Percentiles rank a stretch among this genome's conserved stretches.
Conservation (phyloP, 2,329 filamentous ascomycete genomes). For the Cylindrodendrum hubeiense region DNA sequence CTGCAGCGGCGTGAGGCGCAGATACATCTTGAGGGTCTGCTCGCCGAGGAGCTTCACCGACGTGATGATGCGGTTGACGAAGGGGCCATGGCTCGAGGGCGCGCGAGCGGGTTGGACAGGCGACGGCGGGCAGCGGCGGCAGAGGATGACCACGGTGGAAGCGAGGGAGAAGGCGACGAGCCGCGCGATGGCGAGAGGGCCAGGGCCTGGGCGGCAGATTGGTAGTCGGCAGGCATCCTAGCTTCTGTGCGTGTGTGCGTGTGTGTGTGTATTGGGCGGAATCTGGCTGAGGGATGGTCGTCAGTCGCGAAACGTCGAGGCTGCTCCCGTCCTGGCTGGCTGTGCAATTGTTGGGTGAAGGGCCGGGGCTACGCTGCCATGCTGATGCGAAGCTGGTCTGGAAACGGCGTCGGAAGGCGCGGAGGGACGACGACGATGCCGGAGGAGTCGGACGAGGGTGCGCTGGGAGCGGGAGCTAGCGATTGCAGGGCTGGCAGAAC, state of each 20-base stretch:
- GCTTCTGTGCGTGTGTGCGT: not conserved
- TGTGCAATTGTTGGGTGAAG: not conserved
- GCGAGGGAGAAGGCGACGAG: constrained; percentile 48
- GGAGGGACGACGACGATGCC: not conserved
- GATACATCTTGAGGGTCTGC: constrained; percentile 62
- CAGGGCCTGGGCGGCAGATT: constrained; percentile 62
- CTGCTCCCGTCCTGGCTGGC: not conserved
- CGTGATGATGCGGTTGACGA: constrained; percentile 47
- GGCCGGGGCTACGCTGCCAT: constrained; percentile 14
- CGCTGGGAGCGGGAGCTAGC: not conserved
- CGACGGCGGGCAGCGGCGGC: constrained; percentile 47
- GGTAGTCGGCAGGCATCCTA: constrained; percentile 65
- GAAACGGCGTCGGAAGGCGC: constrained; percentile 1
- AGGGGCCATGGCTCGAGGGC: constrained; percentile 42
- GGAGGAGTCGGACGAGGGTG: not conserved
- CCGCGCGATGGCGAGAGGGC: constrained; percentile 54
- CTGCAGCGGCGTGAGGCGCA: constrained; percentile 70
- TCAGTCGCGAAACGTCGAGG: not conserved
- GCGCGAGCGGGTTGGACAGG: constrained; percentile 57
- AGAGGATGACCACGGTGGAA: constrained; percentile 42
- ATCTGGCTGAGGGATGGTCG: not conserved
- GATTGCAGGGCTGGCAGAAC: no score
- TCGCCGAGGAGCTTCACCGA: constrained; percentile 58
- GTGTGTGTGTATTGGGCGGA: not conserved
- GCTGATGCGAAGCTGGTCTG: not conserved